Evolutionary conservation across 441 rosid genomes (phyloP), one percentile per base, ranked within the genome.

Genomic region (Populus trichocarpa): DNA sequence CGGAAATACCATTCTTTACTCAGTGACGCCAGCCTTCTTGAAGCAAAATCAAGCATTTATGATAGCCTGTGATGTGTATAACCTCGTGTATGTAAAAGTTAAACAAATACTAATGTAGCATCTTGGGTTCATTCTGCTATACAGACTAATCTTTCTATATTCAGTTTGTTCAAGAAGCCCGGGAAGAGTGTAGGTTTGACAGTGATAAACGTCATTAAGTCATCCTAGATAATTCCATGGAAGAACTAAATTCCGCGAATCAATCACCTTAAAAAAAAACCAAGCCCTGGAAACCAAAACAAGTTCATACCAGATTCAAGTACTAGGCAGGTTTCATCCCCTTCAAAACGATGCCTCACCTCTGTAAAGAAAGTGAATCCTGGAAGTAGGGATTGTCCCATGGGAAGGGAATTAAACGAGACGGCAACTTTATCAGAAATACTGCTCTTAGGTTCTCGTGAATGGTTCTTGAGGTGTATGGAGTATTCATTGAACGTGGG

Each of bases 61-160:
- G 46, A 38, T 42, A 11, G 67, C 59, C 35, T 8, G n/a, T 77
- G 67, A n/a, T 16, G 14, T 68, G 64, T 69, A 10, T 4, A 61
- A 25, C 66, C 78, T 40, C 68, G 59, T 68, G 65, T n/a, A 0
- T 67, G 76, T 67, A 74, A 69, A 75, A 67, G 82, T 78, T 46
- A 57, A 77, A 75, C 81, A 20, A 72, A 66, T 13, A 79, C 57
- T 50, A 79, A 82, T 67, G 92, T 87, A 65, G 33, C 69, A 61
- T 83, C 81, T 28, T 89, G 91, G 91, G 85, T 84, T 77, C 85
- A 83, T 74, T 83, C 85, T 77, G 87, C 90, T 5, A 78, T 86
- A 53, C 79, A 82, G 78, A 82, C 89, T 3, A 74, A 80, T 46
- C 79, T 87, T 38, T 81, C 87, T 20, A 84, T 83, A 0, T 89